Base-by-base conservation (phyloP, 2,329 filamentous ascomycete species). In the Colletotrichum cordylinicola region DNA sequence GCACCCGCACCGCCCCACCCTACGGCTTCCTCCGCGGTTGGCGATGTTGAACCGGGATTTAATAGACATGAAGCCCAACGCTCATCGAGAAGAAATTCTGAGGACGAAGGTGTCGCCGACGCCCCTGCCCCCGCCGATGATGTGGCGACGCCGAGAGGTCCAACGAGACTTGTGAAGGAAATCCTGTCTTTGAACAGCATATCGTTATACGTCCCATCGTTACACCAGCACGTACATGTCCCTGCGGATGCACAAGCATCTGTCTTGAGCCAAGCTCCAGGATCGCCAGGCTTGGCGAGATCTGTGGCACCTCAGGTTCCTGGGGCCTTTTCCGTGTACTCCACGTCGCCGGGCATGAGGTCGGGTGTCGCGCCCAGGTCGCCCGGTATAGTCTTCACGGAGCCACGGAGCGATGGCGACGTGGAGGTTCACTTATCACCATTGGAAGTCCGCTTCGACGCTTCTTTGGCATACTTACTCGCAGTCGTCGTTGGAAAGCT, bases 281-380 rank as follows among this genome's bases (percentile, higher is more conserved):
- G 83, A 16, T 76, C 71, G 2, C 76, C 70, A 29, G 73, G 79
- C 10, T 73, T 88, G 48, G 80, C 80, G 0, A 83, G 80, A 48
- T 89, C 88, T 2, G 77, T 85, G 13, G 86, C 86, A n/a, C 87
- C 88, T 0, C 87, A 92, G 79, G 81, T 93, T 4, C 92, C 92
- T 2, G 92, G 92, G 1, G 88, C 92, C 4, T 93, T 93, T 80
- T 93, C 91, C 0, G 83, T 90, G 3, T 83, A 89, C 66, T 77
- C 77, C 15, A 76, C 76, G 9, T 72, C 77, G 24, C 55, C 75
- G 10, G 60, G 33, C 3, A 33, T 69, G 52, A 75, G 65, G n/a
- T 52, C 76, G 8, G 74, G 74, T 52, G 35, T 39, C 13, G 55
- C 65, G 15, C 73, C 72, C 12, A 58, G 31, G 21, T 64, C 70